phyloP scores from a whole-genome alignment of 306 rosid genomes.

The Cercis canadensis region DNA sequence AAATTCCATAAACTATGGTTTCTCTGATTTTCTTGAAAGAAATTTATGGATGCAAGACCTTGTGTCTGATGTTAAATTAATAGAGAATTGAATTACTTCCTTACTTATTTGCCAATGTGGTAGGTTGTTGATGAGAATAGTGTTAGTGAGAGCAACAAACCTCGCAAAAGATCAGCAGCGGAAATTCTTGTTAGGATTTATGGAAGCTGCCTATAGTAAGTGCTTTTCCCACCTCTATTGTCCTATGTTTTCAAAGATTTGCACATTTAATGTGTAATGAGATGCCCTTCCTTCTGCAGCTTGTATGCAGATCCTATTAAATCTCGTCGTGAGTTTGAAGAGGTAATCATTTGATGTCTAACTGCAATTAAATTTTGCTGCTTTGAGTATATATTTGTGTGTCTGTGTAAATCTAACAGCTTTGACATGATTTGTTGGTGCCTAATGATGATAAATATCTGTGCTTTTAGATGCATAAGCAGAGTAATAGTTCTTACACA shows the following conservation, averaged over 20 bases:
- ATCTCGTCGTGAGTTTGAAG: slow-evolving; percentile 59
- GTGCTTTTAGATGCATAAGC: slow-evolving; percentile 55
- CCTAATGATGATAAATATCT: slow-evolving; percentile 14
- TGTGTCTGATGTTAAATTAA: not conserved
- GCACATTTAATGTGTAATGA: not conserved
- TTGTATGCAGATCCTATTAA: slow-evolving; percentile 62
- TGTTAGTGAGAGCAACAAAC: slow-evolving; percentile 39
- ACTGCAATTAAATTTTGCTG: slow-evolving; percentile 27
- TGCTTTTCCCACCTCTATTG: slow-evolving; percentile 25
- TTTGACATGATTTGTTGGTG: slow-evolving; percentile 22
- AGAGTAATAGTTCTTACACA: slow-evolving; percentile 40
- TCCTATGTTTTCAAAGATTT: slow-evolving; percentile 15
- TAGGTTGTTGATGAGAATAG: slow-evolving; percentile 65
- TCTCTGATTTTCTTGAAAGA: not conserved
- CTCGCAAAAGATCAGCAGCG: slow-evolving; percentile 34
- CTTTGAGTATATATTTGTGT: not conserved
- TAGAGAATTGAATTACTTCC: slow-evolving; percentile 8
- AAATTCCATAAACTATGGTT: not conserved
- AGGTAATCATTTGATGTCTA: slow-evolving; percentile 38
- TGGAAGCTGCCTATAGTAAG: slow-evolving; percentile 67
- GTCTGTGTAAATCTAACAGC: slow-evolving; percentile 8
- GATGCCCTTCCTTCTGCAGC: slow-evolving; percentile 48
- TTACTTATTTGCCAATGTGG: slow-evolving; percentile 29
- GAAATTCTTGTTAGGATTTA: slow-evolving; percentile 71
- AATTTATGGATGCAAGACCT: slow-evolving; percentile 2